Conservation (phyloP, 1,284 basidiomycete species). For the Marasmius oreades region DNA sequence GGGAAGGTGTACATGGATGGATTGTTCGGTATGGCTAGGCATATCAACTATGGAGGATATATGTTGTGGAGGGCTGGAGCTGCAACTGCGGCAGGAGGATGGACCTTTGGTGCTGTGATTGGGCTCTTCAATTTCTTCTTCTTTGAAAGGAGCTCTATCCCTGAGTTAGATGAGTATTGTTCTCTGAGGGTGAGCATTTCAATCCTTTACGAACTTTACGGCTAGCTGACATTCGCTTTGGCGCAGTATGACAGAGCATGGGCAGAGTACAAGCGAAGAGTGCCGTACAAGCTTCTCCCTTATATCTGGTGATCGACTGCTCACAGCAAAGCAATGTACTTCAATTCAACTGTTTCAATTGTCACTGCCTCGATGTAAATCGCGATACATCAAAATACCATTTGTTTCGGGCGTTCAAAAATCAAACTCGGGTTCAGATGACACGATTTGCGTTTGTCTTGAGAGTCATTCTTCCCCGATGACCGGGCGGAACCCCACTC, state of each 20-base stretch:
- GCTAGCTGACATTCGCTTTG: background rate
- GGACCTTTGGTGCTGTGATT: conserved; percentile 1
- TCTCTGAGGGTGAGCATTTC: conserved; percentile 2
- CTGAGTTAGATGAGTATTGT: conserved; percentile 11
- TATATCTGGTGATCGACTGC: conserved; percentile 17
- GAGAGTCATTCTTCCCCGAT: too few relatives aligned
- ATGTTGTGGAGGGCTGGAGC: conserved; percentile 20
- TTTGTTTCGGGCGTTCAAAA: too few relatives aligned
- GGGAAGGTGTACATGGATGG: conserved; percentile 20
- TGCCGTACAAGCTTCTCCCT: conserved; percentile 19
- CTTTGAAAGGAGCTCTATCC: conserved; percentile 8
- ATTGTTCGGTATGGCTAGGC: conserved; percentile 17
- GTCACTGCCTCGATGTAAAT: too few relatives aligned
- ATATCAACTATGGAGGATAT: conserved; percentile 22
- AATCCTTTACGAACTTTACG: background rate
- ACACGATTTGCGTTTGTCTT: too few relatives aligned
- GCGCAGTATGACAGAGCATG: conserved; percentile 16
- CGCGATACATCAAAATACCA: too few relatives aligned
- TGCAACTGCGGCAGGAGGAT: conserved; percentile 14
- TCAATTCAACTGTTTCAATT: too few relatives aligned
- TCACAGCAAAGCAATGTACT: too few relatives aligned
- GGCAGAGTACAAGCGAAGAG: conserved; percentile 17
- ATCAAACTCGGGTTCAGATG: too few relatives aligned
- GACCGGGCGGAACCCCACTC: too few relatives aligned
- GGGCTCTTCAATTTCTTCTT: conserved; percentile 1